These are phyloP conservation scores for Theileria luwenshuni DNA, from an alignment of 169 alveolate genomes.

Conservation along the genomic window DNA sequence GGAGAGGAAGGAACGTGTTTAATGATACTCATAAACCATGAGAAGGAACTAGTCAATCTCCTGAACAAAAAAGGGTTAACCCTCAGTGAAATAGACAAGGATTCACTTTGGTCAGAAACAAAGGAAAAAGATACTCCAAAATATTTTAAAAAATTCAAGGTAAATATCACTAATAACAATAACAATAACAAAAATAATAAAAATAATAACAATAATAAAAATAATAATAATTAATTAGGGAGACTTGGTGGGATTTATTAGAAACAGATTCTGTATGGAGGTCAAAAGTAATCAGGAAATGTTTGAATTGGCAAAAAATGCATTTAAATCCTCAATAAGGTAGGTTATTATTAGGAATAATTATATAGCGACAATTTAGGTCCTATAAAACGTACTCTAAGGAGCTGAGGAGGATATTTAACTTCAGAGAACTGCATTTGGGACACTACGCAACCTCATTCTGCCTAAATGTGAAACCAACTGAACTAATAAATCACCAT, in stretches of 20 bases:
- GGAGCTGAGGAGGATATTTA: conserved; percentile 55
- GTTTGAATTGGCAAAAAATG: conserved; percentile 24
- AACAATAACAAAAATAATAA: background rate
- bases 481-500: conserved; percentile 21
- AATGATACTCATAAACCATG: conserved; percentile 63
- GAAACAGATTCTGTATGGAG: conserved; percentile 49
- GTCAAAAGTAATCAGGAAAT: conserved; percentile 38
- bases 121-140: conserved; percentile 50
- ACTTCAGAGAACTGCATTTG: conserved; percentile 57
- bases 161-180: background rate
- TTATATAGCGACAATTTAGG: conserved; percentile 14
- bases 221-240: conserved; percentile 8
- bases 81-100: conserved; percentile 49
- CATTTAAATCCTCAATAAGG: conserved; percentile 59
- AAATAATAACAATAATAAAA: too few species aligned
- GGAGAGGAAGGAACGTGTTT: conserved; percentile 74
- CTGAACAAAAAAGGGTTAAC: conserved; percentile 46
- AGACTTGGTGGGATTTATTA: conserved; percentile 47
- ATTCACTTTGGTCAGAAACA: conserved; percentile 51
- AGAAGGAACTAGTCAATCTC: conserved; percentile 39
- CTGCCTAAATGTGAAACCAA: conserved; percentile 53
- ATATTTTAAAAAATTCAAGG: conserved; percentile 53
- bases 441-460: conserved; percentile 69
- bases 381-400: conserved; percentile 60
- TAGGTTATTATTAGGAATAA: background rate